phyloP scores from a whole-genome alignment of 805 yeast genomes.

The Candida rishiriensis region DNA sequence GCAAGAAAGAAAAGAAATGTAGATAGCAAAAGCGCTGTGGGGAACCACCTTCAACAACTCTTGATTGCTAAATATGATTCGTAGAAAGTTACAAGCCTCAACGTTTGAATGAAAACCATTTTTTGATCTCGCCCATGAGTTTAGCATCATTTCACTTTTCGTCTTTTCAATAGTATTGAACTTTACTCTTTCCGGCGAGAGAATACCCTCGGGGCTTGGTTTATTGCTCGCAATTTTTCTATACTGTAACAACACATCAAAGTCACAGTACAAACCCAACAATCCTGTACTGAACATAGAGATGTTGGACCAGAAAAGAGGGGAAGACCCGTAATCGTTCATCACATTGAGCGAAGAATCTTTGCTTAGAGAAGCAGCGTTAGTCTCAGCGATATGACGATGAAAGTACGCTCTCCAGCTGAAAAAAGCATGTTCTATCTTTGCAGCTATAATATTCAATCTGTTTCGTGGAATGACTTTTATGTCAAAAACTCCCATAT shows the following conservation, averaged over 20 bases:
- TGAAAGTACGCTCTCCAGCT: slow-evolving; percentile 37
- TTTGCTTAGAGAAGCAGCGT: slow-evolving; percentile 6
- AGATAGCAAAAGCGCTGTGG: slow-evolving; percentile 1
- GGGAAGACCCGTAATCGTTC: slow-evolving; percentile 32
- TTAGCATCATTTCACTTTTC: slow-evolving; percentile 11
- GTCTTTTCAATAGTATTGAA: slow-evolving; percentile 13
- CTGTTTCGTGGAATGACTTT: slow-evolving; percentile 32
- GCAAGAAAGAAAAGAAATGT: slow-evolving; percentile 4
- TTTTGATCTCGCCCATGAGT: slow-evolving; percentile 25
- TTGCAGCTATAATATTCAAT: slow-evolving; percentile 25
- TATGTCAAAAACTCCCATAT: slow-evolving; percentile 28
- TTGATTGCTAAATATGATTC: slow-evolving; percentile 4
- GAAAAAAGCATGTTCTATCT: slow-evolving; percentile 29
- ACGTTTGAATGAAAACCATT: slow-evolving; percentile 18
- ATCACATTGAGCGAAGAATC: slow-evolving; percentile 4
- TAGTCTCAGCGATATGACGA: slow-evolving; percentile 26
- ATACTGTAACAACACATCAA: slow-evolving; percentile 10
- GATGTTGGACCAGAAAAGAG: slow-evolving; percentile 32
- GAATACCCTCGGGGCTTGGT: slow-evolving; percentile 1
- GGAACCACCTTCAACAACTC: slow-evolving; percentile 4
- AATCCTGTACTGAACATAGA: slow-evolving; percentile 24
- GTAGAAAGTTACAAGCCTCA: slow-evolving; percentile 4
- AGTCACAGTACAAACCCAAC: slow-evolving; percentile 26
- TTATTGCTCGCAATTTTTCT: slow-evolving; percentile 6
- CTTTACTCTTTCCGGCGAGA: slow-evolving; percentile 6